Evolutionary conservation across 345 rosid genomes (phyloP).

Genomic region (Clarkia xantiana): DNA sequence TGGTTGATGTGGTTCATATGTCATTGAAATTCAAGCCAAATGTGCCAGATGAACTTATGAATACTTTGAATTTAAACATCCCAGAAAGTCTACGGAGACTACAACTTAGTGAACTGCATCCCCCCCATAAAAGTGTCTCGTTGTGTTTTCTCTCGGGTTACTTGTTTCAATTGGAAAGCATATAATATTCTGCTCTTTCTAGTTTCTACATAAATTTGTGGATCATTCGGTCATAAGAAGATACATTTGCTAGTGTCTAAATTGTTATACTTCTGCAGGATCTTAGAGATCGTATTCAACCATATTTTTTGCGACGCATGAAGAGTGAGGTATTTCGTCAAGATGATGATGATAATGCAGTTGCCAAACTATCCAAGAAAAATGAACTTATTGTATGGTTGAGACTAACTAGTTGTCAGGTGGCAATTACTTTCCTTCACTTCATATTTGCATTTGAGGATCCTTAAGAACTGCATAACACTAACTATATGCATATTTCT

Average conservation of each 20-base stretch:
- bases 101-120: no score
- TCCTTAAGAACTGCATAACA: neutral
- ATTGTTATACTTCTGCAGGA: slow-evolving; percentile 30
- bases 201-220: no score
- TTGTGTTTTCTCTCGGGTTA: no score
- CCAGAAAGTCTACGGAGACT: no score
- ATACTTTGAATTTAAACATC: no score
- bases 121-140: no score
- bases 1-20: neutral
- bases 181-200: no score
- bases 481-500: slow-evolving; percentile 3
- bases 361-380: slow-evolving; percentile 67
- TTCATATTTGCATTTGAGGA: neutral
- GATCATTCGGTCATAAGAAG: no score
- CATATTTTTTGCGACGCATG: slow-evolving; percentile 83
- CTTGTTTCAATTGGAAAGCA: no score
- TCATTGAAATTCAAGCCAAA: neutral
- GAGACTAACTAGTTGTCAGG: slow-evolving; percentile 80
- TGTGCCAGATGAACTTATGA: no score
- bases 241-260: neutral
- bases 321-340: slow-evolving; percentile 63
- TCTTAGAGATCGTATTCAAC: slow-evolving; percentile 77
- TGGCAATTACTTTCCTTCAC: slow-evolving; percentile 13
- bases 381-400: slow-evolving; percentile 91
- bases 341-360: slow-evolving; percentile 29